Evolutionary conservation across 345 rosid species (phyloP).

Genomic region (Salix exigua): DNA sequence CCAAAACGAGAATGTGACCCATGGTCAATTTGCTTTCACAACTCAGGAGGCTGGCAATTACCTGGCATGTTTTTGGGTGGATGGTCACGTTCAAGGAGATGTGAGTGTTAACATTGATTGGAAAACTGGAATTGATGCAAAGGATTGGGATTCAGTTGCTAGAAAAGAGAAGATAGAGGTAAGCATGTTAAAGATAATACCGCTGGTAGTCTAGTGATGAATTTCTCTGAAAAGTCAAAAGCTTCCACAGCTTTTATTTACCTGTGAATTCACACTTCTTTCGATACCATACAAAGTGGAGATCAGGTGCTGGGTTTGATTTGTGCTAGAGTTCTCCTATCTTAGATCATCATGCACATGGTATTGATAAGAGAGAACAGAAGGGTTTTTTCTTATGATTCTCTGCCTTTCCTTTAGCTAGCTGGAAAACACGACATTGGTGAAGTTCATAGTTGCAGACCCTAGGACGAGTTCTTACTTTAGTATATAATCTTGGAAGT

Average conservation of each 20-base stretch:
- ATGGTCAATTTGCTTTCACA: constrained; percentile 91
- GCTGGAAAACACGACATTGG: neutral
- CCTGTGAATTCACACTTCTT: neutral
- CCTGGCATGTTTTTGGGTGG: constrained; percentile 68
- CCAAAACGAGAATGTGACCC: constrained; percentile 57
- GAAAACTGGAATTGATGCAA: constrained; percentile 85
- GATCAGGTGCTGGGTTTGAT: no score
- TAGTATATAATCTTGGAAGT: neutral
- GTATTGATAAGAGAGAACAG: no score
- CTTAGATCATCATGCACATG: no score
- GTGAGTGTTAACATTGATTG: constrained; percentile 69
- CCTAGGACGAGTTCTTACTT: neutral
- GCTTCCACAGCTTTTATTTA: neutral
- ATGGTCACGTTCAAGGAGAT: constrained; percentile 34
- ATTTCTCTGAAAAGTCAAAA: neutral
- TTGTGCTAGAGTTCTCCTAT: no score
- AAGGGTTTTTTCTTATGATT: neutral
- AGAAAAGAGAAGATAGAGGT: constrained; percentile 85
- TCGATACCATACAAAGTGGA: neutral
- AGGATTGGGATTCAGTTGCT: constrained; percentile 92
- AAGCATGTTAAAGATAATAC: neutral
- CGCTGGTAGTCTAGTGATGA: neutral
- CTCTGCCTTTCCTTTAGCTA: neutral
- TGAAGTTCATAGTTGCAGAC: neutral
- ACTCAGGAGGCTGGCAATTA: constrained; percentile 77